These are phyloP conservation scores for Mycena vitilis DNA, from an alignment of 768 basidiomycete species.

Conservation along the genomic window DNA sequence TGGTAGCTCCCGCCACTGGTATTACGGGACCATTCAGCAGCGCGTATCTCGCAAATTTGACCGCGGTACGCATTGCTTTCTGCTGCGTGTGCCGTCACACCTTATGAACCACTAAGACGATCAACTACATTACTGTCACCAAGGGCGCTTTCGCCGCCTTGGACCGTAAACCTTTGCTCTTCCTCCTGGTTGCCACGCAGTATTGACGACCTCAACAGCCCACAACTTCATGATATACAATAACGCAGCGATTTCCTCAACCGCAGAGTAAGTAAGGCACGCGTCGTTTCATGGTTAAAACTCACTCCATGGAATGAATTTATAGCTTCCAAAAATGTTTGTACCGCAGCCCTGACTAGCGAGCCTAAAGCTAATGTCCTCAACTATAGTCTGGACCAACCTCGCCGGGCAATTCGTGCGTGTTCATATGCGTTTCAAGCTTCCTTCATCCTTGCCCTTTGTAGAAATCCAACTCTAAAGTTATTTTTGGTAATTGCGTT, in stretches of 20 bases:
- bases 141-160: slow-evolving; percentile 69
- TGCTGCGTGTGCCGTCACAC: neutral
- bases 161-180: slow-evolving; percentile 56
- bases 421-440: slow-evolving; percentile 8
- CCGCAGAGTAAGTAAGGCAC: slow-evolving; percentile 52
- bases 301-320: neutral
- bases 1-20: slow-evolving; percentile 64
- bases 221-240: slow-evolving; percentile 76
- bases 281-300: neutral
- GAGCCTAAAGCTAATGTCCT: neutral
- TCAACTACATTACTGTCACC: slow-evolving; percentile 65
- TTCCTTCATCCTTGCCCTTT: neutral
- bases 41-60: slow-evolving; percentile 63
- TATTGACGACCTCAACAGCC: slow-evolving; percentile 44
- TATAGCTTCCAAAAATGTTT: slow-evolving; percentile 62
- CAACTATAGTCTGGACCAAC: slow-evolving; percentile 63
- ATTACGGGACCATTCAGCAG: slow-evolving; percentile 65
- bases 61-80: slow-evolving; percentile 47
- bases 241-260: slow-evolving; percentile 60
- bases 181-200: neutral
- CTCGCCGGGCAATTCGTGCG: slow-evolving; percentile 66
- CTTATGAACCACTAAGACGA: slow-evolving; percentile 50
- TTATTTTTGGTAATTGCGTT: slow-evolving; percentile 62
- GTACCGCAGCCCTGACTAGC: slow-evolving; percentile 29
- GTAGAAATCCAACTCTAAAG: slow-evolving; percentile 59